Evolutionary conservation across 306 rosid species (phyloP).

Genomic region (Urtica urens): DNA sequence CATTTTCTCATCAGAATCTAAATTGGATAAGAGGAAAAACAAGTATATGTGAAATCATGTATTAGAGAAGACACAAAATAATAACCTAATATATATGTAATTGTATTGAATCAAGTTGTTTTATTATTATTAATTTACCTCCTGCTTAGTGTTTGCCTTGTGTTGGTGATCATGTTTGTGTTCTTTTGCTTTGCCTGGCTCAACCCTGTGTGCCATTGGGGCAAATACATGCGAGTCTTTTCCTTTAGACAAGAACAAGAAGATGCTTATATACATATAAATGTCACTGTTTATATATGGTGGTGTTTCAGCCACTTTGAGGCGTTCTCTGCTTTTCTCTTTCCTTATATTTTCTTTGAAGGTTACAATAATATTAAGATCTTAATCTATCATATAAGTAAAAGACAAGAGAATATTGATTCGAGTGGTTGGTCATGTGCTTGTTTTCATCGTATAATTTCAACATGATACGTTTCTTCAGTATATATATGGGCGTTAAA

Average conservation of each 20-base stretch:
- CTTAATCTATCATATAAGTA: no score
- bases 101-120: no score
- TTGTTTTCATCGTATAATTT: not conserved
- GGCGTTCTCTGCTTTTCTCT: no score
- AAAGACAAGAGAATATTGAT: no score
- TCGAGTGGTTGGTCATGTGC: not conserved
- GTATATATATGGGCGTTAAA: no score
- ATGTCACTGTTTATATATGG: no score
- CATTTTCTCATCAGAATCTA: not conserved
- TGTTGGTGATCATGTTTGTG: not conserved
- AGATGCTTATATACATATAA: not conserved
- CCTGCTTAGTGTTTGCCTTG: not conserved
- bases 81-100: not conserved
- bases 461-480: no score
- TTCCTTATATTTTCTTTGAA: no score
- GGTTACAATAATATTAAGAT: not conserved
- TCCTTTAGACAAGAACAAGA: not conserved
- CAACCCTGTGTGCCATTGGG: conserved; percentile 29
- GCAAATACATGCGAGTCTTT: not conserved
- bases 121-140: not conserved
- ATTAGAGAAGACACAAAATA: not conserved
- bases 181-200: conserved; percentile 27
- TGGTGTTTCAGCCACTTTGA: not conserved
- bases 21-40: not conserved
- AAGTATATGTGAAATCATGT: not conserved